Evolutionary conservation across 306 rosid genomes (phyloP).

Genomic region (Malus sieversii): DNA sequence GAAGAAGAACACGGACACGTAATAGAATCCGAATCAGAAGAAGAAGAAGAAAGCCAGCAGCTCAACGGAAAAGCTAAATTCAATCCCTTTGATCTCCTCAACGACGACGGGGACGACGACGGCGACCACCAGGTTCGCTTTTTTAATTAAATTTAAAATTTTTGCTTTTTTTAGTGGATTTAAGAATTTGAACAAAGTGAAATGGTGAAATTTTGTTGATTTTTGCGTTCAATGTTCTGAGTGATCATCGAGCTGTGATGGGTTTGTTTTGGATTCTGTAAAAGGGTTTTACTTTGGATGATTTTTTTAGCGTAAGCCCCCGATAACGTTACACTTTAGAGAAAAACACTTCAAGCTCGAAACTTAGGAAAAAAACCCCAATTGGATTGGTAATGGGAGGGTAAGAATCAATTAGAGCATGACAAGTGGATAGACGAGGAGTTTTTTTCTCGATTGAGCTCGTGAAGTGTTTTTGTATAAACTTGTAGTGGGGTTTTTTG

Average conservation of each 20-base stretch:
- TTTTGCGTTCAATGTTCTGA: neutral
- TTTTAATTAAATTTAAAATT: neutral
- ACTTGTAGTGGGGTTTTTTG: too few species aligned
- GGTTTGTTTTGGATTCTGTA: neutral
- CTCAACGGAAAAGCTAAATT: conserved; percentile 34
- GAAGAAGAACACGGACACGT: conserved; percentile 20
- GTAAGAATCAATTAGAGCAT: neutral
- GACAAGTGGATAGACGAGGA: neutral
- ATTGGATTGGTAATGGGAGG: neutral
- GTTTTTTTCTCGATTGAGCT: neutral
- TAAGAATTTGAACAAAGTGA: neutral
- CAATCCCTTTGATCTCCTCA: conserved; percentile 81
- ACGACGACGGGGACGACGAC: conserved; percentile 15
- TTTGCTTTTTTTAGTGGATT: neutral
- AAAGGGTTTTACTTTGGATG: neutral
- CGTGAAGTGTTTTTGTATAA: neutral
- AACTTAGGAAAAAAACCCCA: neutral
- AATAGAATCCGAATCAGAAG: conserved; percentile 15
- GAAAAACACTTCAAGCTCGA: too few species aligned
- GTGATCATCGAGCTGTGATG: neutral
- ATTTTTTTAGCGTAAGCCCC: neutral
- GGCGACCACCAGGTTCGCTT: conserved; percentile 45
- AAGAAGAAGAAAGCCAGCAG: conserved; percentile 23
- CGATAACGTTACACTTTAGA: neutral
- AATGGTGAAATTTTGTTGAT: neutral